Evolutionary conservation across 2,329 filamentous ascomycete genomes (phyloP), one percentile per base, ranked within the genome.

Genomic region (Cytospora piceae): DNA sequence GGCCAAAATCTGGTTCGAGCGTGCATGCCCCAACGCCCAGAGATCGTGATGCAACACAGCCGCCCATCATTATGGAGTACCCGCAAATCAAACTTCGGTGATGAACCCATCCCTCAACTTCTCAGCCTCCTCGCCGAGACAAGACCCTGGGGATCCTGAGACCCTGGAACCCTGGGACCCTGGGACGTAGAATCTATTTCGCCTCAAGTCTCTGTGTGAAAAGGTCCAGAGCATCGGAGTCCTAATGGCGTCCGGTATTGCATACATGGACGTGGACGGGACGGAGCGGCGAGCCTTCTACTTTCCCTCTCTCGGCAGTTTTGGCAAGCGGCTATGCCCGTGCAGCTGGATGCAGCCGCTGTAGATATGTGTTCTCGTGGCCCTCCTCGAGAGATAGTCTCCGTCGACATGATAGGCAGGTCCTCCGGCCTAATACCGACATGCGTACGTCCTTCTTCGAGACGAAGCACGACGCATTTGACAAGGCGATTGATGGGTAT

Each of bases 261-360:
- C 42, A 49, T 54, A 39, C 57, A 32, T 57, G 31, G 27, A 34
- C 29, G 52, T 20, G 55, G 52, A 22, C 60, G 53, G 53, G 60
- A 53, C 59, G 60, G 37, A 54, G 60, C 32, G 31, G 37, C 54
- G 31, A 52, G 54, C 56, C 32, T 58, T 56, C 32, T 12, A 9
- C 32, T 66, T 55, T 42, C 42, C 22, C 52, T 49, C 8, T 39
- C 52, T 61, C 37, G 56, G 55, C 56, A 64, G 31, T 31, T 32
- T 57, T 66, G 56, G 7, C 57, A 51, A 34, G 63, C 63, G 63
- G 63, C 63, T 65, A 52, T 55, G 58, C 49, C 61, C 52, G 61
- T 52, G 34, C n/a, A 56, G 42, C 51, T 55, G 53, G 56, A 34
- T 57, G 59, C 51, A 32, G 55, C 60, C 52, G 52, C 55, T 54